Evolutionary conservation across 495 filamentous ascomycete genomes (phyloP), one percentile per base, ranked within the genome.

Genomic region (Tuber umbilicatum): DNA sequence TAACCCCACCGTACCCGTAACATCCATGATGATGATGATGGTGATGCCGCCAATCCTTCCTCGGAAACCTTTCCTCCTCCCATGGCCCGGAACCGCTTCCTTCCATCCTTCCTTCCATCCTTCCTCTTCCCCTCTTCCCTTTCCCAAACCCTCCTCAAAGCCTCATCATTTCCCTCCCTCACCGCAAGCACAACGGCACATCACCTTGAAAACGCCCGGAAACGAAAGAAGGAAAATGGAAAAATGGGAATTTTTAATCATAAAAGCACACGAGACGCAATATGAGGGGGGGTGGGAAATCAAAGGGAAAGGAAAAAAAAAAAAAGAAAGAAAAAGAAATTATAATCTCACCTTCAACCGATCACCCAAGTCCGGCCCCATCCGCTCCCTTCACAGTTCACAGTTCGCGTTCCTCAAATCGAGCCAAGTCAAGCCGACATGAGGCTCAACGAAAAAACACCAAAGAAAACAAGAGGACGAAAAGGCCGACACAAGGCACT

Each of bases 1-100:
- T 45, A 43, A 38, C 43, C 38, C 60, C 41, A 42, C 68, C 38
- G 40, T 68, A 50, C 71, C 71, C 35, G 27, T 64, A 64, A 47
- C 23, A 50, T 50, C 47, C 7, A n/a, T 50, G 47, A 50, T 50
- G 43, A 47, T 47, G 19, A 19, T 47, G 39, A n/a, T 50, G 47
- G n/a, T 50, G 6, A n/a, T 50, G 7, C 47, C 21, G 47, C 47
- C 47, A 50, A 50, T 60, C 50, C n/a, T 60, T 60, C 50, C 50
- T 60, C 50, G 50, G 50, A 31, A 60, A 60, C 50, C 9, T n/a
- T 9, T 23, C 45, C 45, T n/a, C 23, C 9, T 27, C 23, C 2
- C 21, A n/a, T n/a, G n/a, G n/a, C n/a, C n/a, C n/a, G n/a, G n/a
- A n/a, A n/a, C n/a, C n/a, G 1, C 55, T 23, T 50, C 45, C 45